Base-by-base conservation (phyloP, 2,329 filamentous ascomycete species). In the Alternaria tenuissima region DNA sequence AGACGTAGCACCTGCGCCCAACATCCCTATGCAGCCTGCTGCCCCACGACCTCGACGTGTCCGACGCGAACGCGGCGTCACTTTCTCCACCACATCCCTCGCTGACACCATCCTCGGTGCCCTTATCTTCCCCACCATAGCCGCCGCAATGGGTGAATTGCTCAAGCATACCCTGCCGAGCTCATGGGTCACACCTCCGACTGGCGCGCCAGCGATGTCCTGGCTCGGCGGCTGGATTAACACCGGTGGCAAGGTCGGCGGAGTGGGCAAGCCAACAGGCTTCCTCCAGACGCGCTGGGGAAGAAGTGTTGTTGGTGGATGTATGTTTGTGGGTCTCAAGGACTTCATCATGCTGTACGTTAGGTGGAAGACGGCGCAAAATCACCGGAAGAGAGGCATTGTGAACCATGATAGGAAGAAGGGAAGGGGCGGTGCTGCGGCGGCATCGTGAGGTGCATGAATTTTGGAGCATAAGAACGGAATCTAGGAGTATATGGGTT, bases 211-310 rank as follows among this genome's bases (percentile, higher is more conserved):
- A 0, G 60, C 59, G 0, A 65, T 62, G 7, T 72, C 68, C 1
- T 72, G 69, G 69, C 64, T 72, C 1, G 68, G 69, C 2, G 68
- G 69, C 1, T 71, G 67, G 69, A 46, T 65, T 16, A 56, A 59
- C 14, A 55, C 59, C 12, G 47, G 65, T 24, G 55, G 69, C 4
- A 60, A 38, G 16, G 49, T 42, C 0, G 66, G 66, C 11, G 53
- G n/a, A 12, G 61, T 32, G 9, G 62, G 75, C 30, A 75, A 82
- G 36, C 82, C 85, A 3, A 86, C 87, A 0, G 89, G 91, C 0
- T 82, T 98, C 26, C 78, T 99, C 32, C 91, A 95, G 73, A 87
- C 91, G 68, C 88, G 89, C 59, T 98, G 95, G 93, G 95, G 93
- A 1, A 85, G 95, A 57, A 97, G 92, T 71, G 83, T 99, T 3